Evolutionary conservation across 345 rosid genomes (phyloP), one percentile per base, ranked within the genome.

Genomic region (Viola odorata): DNA sequence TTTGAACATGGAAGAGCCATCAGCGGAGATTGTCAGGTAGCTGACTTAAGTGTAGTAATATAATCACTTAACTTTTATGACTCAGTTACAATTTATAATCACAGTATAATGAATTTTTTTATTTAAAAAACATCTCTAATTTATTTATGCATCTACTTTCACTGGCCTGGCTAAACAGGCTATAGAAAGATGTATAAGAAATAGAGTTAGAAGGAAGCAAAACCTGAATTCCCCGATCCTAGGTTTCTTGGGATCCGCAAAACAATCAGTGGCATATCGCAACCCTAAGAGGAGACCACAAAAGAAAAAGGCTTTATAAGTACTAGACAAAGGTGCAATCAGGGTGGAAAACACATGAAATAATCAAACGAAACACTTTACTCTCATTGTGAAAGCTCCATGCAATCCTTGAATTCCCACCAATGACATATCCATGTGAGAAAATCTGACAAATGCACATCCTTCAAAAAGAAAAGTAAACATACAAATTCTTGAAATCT

Each of bases 241-340:
- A 0, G 82, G 87, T 63, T 80, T 89, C 64, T 85, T 85, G 60
- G 96, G 96, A 73, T 82, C 83, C 12, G 96, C 96, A 75, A 89
- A 83, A 58, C 89, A 62, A 65, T 64, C 65, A 91, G 75, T 61
- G 98, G 96, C 73, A 72, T 87, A 57, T 88, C 92, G 62, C 95
- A 85, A 71, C 91, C 92, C 98, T 91, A 73, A 16, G 37, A 69
- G 71, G 68, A 17, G 16, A 60, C 12, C 57, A 70, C 59, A 61
- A 12, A 57, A 50, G 50, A 40, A 41, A 48, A 50, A 16, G 32
- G 45, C 58, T 61, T 37, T 69, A 45, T 14, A 53, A 48, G 40
- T 65, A 62, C 17, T 52, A 57, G 12, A 47, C 40, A 68, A 60
- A 63, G 37, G 53, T 45, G 62, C 64, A 61, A 73, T 45, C 40